These are phyloP conservation scores for Ceratocystiopsis brevicomis DNA, from an alignment of 2,329 filamentous ascomycete genomes.

Conservation along the genomic window DNA sequence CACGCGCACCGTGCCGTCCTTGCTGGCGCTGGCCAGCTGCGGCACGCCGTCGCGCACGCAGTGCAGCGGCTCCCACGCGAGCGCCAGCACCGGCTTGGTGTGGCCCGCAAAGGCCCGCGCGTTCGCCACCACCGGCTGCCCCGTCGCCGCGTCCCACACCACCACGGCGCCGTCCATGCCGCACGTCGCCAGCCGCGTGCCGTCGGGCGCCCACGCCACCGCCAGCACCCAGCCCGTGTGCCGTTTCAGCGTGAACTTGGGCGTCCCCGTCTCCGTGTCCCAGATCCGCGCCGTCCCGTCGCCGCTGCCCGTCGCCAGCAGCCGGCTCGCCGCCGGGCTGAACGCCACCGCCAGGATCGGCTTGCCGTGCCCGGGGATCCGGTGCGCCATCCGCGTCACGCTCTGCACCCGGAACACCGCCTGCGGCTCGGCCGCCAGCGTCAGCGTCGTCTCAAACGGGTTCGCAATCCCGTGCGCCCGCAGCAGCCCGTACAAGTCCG, in stretches of 20 bases:
- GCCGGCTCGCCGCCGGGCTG: conserved; percentile 56
- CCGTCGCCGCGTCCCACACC: conserved; percentile 72
- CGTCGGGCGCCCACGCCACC: conserved; percentile 75
- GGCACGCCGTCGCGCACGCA: conserved; percentile 55
- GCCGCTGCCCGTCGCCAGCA: conserved; percentile 73
- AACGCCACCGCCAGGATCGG: conserved; percentile 77
- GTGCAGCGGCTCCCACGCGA: conserved; percentile 91
- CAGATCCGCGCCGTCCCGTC: conserved; percentile 90
- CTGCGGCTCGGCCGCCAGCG: conserved; percentile 53
- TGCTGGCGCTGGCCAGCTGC: conserved; percentile 69
- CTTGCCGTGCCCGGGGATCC: conserved; percentile 79
- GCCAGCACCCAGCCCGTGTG: conserved; percentile 82
- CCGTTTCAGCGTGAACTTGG: conserved; percentile 66
- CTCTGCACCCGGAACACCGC: conserved; percentile 86
- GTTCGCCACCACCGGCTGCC: conserved; percentile 34
- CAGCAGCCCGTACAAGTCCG: conserved; percentile 34
- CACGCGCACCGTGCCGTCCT: conserved; percentile 72
- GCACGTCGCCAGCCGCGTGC: conserved; percentile 63
- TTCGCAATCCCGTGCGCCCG: conserved; percentile 36
- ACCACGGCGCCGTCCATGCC: conserved; percentile 87
- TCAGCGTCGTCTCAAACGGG: conserved; percentile 31
- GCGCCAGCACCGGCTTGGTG: conserved; percentile 68
- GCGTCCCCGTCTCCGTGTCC: conserved; percentile 88
- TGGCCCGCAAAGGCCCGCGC: conserved; percentile 66
- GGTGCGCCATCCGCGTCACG: conserved; percentile 74